These are phyloP conservation scores for Nicotiana tomentosiformis DNA, from an alignment of 257 asterid species.

Conservation along the genomic window DNA sequence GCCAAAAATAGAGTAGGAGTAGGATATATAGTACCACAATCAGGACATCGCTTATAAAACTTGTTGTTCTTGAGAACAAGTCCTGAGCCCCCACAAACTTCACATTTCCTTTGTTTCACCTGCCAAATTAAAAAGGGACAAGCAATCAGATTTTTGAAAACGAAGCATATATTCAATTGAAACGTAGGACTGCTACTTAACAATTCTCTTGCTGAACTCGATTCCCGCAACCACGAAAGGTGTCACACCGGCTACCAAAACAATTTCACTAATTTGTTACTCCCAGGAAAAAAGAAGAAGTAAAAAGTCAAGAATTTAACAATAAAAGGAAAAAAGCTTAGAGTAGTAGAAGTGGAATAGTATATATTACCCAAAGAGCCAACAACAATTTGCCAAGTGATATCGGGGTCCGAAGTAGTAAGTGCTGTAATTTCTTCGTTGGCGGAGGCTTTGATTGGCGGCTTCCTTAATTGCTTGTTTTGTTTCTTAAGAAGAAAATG, in stretches of 20 bases:
- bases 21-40: slow-evolving; percentile 46
- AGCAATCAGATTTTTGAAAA: neutral
- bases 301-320: neutral
- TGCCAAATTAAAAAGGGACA: slow-evolving; percentile 15
- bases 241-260: slow-evolving; percentile 74
- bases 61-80: slow-evolving; percentile 65
- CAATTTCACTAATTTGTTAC: neutral
- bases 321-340: neutral
- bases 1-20: neutral
- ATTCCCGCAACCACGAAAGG: slow-evolving; percentile 91
- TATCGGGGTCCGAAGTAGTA: slow-evolving; percentile 31
- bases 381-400: slow-evolving; percentile 65
- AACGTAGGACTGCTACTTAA: neutral
- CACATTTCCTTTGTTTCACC: slow-evolving; percentile 67
- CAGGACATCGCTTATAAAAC: slow-evolving; percentile 66
- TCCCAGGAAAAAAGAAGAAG: neutral
- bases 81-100: slow-evolving; percentile 77
- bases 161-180: neutral
- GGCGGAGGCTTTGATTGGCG: slow-evolving; percentile 7
- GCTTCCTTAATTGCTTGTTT: neutral
- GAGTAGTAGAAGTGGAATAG: neutral
- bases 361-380: slow-evolving; percentile 57
- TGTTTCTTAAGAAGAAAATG: neutral
- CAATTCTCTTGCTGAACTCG: slow-evolving; percentile 88
- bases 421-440: slow-evolving; percentile 25